Evolutionary conservation across 768 basidiomycete species (phyloP).

Genomic region (Boletus speciosus): DNA sequence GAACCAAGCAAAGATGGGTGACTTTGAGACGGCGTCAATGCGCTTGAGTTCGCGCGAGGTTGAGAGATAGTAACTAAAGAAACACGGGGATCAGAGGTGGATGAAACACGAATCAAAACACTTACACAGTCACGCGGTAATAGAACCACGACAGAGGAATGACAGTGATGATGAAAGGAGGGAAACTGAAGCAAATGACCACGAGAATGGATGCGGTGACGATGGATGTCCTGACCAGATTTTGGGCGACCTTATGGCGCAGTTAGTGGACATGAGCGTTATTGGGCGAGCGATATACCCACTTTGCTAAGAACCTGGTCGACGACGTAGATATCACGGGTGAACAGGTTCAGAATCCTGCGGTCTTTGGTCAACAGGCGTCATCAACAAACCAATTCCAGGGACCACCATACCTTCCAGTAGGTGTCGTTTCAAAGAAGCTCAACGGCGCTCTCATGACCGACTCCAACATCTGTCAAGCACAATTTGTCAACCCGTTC

Average conservation of each 20-base stretch:
- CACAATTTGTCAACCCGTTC: neutral
- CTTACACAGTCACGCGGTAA: constrained; percentile 72
- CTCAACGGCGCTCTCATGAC: constrained; percentile 80
- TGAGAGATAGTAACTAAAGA: constrained; percentile 73
- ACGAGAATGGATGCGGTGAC: constrained; percentile 55
- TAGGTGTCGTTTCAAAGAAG: constrained; percentile 90
- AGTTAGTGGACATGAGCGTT: neutral
- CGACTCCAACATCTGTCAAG: constrained; percentile 67
- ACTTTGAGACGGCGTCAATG: constrained; percentile 82
- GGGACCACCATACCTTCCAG: constrained; percentile 55
- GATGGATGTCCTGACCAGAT: constrained; percentile 62
- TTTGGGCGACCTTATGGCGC: constrained; percentile 51
- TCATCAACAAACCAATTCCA: neutral
- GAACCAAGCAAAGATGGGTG: constrained; percentile 90
- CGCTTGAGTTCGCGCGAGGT: constrained; percentile 88
- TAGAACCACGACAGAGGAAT: constrained; percentile 81
- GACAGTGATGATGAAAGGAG: constrained; percentile 73
- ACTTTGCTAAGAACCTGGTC: constrained; percentile 78
- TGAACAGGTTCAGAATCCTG: constrained; percentile 88
- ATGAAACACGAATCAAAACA: neutral
- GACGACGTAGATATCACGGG: constrained; percentile 81
- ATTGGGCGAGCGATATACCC: neutral
- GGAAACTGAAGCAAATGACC: constrained; percentile 81
- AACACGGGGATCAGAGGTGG: neutral
- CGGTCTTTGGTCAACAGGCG: neutral